Conservation (phyloP, 805 yeast species). For the Yamadazyma takamatsuzukensis region DNA sequence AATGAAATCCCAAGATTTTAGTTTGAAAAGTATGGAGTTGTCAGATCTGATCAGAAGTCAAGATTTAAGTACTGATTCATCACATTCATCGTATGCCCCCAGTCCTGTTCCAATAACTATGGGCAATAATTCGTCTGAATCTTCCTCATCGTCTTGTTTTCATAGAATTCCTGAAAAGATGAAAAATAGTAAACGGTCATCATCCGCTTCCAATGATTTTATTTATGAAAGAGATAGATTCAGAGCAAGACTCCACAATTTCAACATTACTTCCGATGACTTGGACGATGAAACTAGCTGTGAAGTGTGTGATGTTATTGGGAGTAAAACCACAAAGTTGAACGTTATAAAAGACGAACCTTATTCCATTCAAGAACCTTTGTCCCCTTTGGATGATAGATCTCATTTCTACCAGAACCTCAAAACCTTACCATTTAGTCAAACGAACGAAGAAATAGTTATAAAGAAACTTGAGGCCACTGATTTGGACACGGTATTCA, state of each 20-base stretch:
- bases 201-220: slow-evolving; percentile 38
- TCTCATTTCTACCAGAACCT: slow-evolving; percentile 2
- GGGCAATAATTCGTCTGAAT: too few species aligned
- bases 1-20: too few species aligned
- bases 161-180: background rate
- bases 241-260: slow-evolving; percentile 33
- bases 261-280: slow-evolving; percentile 19
- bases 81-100: too few species aligned
- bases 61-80: too few species aligned
- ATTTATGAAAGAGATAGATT: slow-evolving; percentile 39
- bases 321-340: slow-evolving; percentile 35
- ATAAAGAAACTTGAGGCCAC: slow-evolving; percentile 15
- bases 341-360: too few species aligned
- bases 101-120: too few species aligned
- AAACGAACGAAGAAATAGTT: slow-evolving; percentile 1
- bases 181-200: slow-evolving; percentile 26
- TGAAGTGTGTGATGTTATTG: slow-evolving; percentile 35
- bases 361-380: too few species aligned
- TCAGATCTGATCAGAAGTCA: too few species aligned
- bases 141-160: too few species aligned
- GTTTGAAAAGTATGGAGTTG: too few species aligned
- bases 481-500: slow-evolving; percentile 20
- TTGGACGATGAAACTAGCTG: slow-evolving; percentile 14
- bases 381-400: slow-evolving; percentile 5
- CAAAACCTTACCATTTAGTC: background rate